Base-by-base conservation (phyloP, 2,329 filamentous ascomycete species). In the Hypoxylon sp. region DNA sequence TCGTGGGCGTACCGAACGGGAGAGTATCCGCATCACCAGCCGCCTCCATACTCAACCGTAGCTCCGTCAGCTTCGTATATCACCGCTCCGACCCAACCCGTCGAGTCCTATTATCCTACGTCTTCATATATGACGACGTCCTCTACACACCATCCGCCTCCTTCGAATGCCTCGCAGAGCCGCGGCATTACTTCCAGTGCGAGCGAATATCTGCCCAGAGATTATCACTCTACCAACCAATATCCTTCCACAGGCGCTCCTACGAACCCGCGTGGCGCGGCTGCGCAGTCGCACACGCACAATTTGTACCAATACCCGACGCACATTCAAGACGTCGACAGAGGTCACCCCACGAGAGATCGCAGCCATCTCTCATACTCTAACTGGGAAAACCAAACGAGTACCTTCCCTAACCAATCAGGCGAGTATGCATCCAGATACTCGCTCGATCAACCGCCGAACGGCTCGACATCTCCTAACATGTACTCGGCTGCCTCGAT, bases 1-100 rank as follows among this genome's bases (percentile, higher is more conserved):
- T 2, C 8, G 5, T 58, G 55, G 55, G 49, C 49, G 15, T 54
- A 54, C 29, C 45, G 54, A 17, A 46, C 46, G 55, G 55, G 55
- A 4, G 54, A 49, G 27, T 29, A 3, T 21, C 15, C 40, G 8
- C 3, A n/a, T n/a, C 17, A 9, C 8, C 10, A n/a, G 17, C 43
- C 10, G 9, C 9, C 37, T 3, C 33, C 35, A 5, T 17, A 26
- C 38, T 18, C 23, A 21, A 27, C 24, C 31, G 18, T 18, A 21
- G 10, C 18, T 7, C 23, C 18, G 4, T 37, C 41, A 3, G 11
- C 17, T 29, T 10, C 24, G 7, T 26, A 15, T 6, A 24, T 27
- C 7, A 3, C 4, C 17, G 21, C 23, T n/a, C 21, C 40, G 7
- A 27, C 26, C 26, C 26, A 31, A 15, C 9, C 26, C 8, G 26